Conservation (phyloP, 352 stramenopile species). For the Phytophthora idaei region DNA sequence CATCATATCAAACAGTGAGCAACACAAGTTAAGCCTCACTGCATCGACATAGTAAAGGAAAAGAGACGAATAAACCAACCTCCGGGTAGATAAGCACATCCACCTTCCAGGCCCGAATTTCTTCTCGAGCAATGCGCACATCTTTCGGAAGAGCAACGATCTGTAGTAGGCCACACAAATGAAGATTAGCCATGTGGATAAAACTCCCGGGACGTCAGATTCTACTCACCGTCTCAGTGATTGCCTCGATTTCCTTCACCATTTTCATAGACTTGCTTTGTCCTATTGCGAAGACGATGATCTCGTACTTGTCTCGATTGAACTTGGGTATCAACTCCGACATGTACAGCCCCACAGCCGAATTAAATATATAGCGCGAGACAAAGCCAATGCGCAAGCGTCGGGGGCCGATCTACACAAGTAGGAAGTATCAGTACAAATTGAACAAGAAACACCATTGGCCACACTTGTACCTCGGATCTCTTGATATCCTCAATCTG, state of each 20-base stretch:
- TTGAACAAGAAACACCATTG: not conserved
- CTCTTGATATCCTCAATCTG: constrained; percentile 14
- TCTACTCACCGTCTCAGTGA: constrained; percentile 46
- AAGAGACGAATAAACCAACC: constrained; percentile 34
- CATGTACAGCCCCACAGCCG: constrained; percentile 61
- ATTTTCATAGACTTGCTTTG: constrained; percentile 62
- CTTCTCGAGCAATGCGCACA: constrained; percentile 42
- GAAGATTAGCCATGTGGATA: not conserved
- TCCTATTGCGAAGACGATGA: constrained; percentile 69
- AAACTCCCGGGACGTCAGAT: not conserved
- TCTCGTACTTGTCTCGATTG: constrained; percentile 65
- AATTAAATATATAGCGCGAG: constrained; percentile 63
- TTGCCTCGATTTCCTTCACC: constrained; percentile 49
- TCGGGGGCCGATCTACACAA: constrained; percentile 30
- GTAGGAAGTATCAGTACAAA: constrained; percentile 2
- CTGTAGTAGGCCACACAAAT: constrained; percentile 24
- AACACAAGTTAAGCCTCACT: not conserved
- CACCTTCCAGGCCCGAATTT: constrained; percentile 56
- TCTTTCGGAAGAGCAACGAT: constrained; percentile 62
- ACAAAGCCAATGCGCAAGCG: constrained; percentile 73
- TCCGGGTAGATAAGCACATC: constrained; percentile 79
- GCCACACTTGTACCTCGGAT: constrained; percentile 20
- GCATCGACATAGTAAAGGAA: not conserved
- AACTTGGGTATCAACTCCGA: constrained; percentile 66
- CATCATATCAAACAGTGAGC: constrained; percentile 10